A percentile compares a stretch with the other conserved stretches of the same genome.
phyloP scores from a whole-genome alignment of 179 eudicot species.

The Kewa caespitosa region DNA sequence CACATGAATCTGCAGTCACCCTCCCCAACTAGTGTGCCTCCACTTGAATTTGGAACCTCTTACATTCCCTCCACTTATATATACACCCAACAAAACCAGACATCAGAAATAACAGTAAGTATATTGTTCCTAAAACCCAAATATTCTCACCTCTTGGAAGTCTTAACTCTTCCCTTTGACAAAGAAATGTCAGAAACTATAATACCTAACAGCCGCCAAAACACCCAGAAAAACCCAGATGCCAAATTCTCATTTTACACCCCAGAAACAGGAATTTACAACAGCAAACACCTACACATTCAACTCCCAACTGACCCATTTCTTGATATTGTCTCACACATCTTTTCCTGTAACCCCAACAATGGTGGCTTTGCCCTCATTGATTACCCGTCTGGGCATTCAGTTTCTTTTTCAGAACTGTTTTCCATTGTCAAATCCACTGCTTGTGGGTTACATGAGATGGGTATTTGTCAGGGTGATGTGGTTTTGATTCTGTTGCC shows the following conservation, averaged over 20 bases:
- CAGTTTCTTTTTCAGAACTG: slow-evolving; percentile 55
- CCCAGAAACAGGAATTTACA: slow-evolving; percentile 65
- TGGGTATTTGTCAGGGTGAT: slow-evolving; percentile 76
- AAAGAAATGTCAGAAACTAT: slow-evolving; percentile 28
- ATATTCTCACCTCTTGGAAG: background rate
- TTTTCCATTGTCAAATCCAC: slow-evolving; percentile 53
- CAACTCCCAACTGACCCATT: slow-evolving; percentile 58
- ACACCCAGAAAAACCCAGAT: slow-evolving; percentile 22
- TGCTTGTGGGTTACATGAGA: slow-evolving; percentile 55
- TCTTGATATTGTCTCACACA: slow-evolving; percentile 65
- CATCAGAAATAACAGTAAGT: too few relatives aligned
- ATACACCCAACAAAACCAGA: too few relatives aligned
- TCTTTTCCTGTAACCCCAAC: slow-evolving; percentile 55
- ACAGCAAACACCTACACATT: slow-evolving; percentile 50
- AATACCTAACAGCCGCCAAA: background rate
- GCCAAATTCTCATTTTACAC: slow-evolving; percentile 37
- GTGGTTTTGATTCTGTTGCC: slow-evolving; percentile 70
- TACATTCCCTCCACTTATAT: too few relatives aligned
- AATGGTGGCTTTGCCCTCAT: slow-evolving; percentile 48
- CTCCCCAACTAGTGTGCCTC: too few relatives aligned
- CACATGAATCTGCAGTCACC: too few relatives aligned
- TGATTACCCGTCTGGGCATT: slow-evolving; percentile 63
- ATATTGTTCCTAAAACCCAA: too few relatives aligned
- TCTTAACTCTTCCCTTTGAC: too few relatives aligned
- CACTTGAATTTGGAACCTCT: too few relatives aligned